Percentiles rank a stretch among this genome's conserved stretches.
These are phyloP conservation scores for Podaxis sp. DNA, from an alignment of 768 basidiomycete genomes.

Conservation along the genomic window DNA sequence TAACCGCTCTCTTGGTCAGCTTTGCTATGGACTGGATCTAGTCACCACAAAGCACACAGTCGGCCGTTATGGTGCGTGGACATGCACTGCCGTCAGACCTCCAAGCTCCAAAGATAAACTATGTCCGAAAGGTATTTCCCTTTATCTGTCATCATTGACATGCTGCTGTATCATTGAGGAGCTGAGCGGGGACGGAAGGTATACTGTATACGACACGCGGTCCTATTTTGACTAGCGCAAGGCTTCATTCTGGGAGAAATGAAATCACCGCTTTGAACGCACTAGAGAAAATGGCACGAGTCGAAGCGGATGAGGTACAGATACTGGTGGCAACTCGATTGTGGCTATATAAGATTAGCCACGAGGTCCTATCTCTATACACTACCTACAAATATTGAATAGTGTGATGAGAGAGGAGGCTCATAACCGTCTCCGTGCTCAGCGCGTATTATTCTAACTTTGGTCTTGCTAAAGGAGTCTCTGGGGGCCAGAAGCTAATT, in stretches of 20 bases:
- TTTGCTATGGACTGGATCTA: too few species aligned
- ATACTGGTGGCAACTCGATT: not conserved
- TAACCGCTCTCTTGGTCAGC: too few species aligned
- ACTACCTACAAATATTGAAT: not conserved
- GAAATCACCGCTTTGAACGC: not conserved
- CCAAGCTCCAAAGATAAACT: not conserved
- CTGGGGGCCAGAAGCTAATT: not conserved
- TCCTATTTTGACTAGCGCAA: not conserved
- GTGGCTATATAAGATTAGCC: not conserved
- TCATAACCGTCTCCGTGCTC: not conserved
- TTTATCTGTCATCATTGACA: not conserved
- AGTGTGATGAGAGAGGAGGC: not conserved
- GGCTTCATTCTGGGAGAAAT: not conserved
- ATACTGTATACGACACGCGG: not conserved
- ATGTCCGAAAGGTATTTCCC: not conserved
- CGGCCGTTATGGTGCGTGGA: too few species aligned
- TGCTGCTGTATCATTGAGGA: not conserved
- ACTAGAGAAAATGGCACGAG: not conserved
- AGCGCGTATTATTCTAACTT: not conserved
- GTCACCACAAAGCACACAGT: too few species aligned
- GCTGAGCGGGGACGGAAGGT: not conserved
- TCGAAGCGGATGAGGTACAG: not conserved
- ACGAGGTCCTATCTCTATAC: too few species aligned
- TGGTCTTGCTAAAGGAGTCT: not conserved
- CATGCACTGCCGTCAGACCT: not conserved